Evolutionary conservation across 2,329 filamentous ascomycete species (phyloP).

Genomic region (Orbilia ellipsospora): DNA sequence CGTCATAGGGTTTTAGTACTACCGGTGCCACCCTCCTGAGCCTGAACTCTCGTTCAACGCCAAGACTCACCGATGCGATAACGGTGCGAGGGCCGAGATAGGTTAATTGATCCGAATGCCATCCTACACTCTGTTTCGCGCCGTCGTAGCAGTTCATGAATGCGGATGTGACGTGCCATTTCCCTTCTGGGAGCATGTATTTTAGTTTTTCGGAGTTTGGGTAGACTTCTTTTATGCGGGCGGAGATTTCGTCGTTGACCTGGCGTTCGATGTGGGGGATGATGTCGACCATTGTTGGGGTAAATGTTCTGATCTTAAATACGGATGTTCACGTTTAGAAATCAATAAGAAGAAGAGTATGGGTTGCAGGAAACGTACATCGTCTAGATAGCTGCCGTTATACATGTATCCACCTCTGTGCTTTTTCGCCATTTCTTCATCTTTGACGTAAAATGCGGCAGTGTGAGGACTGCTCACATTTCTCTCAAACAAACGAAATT

Average conservation of each 20-base stretch:
- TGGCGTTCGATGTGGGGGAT: slow-evolving; percentile 76
- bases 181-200: slow-evolving; percentile 74
- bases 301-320: slow-evolving; percentile 72
- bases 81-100: slow-evolving; percentile 89
- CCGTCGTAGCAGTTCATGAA: slow-evolving; percentile 96
- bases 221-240: slow-evolving; percentile 76
- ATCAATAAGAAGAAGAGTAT: background rate
- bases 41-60: slow-evolving; percentile 92
- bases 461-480: slow-evolving; percentile 88
- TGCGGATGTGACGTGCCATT: slow-evolving; percentile 87
- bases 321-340: background rate
- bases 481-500: slow-evolving; percentile 88
- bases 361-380: background rate
- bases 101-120: slow-evolving; percentile 92
- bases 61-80: slow-evolving; percentile 89
- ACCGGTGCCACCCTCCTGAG: slow-evolving; percentile 78
- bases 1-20: slow-evolving; percentile 63
- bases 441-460: slow-evolving; percentile 80
- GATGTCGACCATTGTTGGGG: slow-evolving; percentile 77
- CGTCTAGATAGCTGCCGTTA: slow-evolving; percentile 75
- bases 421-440: slow-evolving; percentile 57
- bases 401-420: slow-evolving; percentile 77
- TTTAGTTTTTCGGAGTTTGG: slow-evolving; percentile 77
- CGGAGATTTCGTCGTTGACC: slow-evolving; percentile 81
- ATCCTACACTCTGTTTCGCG: slow-evolving; percentile 83